Percentiles rank a stretch among this genome's conserved stretches.
These are phyloP conservation scores for Stephania japonica DNA, from an alignment of 164 flowering plant genomes.

Conservation along the genomic window DNA sequence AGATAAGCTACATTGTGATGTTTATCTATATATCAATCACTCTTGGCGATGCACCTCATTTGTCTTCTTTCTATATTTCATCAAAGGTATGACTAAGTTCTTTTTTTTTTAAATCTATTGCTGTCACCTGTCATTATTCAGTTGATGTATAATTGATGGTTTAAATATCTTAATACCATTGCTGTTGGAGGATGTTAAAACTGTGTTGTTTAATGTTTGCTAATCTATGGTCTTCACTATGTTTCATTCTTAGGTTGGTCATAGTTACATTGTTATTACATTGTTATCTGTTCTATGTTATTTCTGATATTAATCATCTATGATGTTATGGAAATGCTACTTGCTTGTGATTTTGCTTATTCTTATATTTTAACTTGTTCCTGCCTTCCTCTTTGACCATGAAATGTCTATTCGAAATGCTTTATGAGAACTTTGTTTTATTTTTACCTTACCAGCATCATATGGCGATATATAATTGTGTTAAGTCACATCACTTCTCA, in stretches of 20 bases:
- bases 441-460: background rate
- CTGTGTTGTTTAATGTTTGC: background rate
- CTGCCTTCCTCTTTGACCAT: background rate
- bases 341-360: background rate
- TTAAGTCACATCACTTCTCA: background rate
- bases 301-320: too few relatives aligned
- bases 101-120: background rate
- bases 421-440: too few relatives aligned
- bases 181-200: background rate
- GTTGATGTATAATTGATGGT: background rate
- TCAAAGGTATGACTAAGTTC: constrained; percentile 63
- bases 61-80: constrained; percentile 64
- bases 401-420: background rate
- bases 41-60: constrained; percentile 69
- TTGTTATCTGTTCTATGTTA: too few relatives aligned
- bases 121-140: background rate
- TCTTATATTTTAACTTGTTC: background rate
- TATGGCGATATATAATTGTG: background rate
- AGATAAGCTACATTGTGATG: constrained; percentile 99
- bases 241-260: background rate
- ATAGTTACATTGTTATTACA: too few relatives aligned
- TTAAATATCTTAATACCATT: background rate
- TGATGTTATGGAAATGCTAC: background rate
- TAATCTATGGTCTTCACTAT: background rate
- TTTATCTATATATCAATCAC: constrained; percentile 94